Evolutionary conservation across 345 rosid genomes (phyloP).

Genomic region (Citrus sinensis): DVS_A1.0 CM039164.1:7735501-7736000

Average conservation of each 20-base stretch:
- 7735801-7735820: constrained; percentile 63
- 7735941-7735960: no score
- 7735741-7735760: constrained; percentile 70
- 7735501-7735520: no score
- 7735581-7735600: no score
- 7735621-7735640: no score
- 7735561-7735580: no score
- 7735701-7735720: constrained; percentile 33
- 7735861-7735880: constrained; percentile 67
- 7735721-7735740: constrained; percentile 69
- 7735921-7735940: no score
- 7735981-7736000: no score
- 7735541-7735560: no score
- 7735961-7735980: no score
- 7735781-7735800: constrained; percentile 75
- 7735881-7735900: constrained; percentile 76
- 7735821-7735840: constrained; percentile 73
- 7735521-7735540: no score
- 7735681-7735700: neutral
- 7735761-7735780: constrained; percentile 60
- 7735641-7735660: neutral
- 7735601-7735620: no score
- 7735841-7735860: constrained; percentile 76
- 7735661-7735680: no score
- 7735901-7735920: constrained; percentile 12